These are phyloP conservation scores for Durotheca rogersii DNA, from an alignment of 495 filamentous ascomycete genomes.

Conservation along the genomic window DNA sequence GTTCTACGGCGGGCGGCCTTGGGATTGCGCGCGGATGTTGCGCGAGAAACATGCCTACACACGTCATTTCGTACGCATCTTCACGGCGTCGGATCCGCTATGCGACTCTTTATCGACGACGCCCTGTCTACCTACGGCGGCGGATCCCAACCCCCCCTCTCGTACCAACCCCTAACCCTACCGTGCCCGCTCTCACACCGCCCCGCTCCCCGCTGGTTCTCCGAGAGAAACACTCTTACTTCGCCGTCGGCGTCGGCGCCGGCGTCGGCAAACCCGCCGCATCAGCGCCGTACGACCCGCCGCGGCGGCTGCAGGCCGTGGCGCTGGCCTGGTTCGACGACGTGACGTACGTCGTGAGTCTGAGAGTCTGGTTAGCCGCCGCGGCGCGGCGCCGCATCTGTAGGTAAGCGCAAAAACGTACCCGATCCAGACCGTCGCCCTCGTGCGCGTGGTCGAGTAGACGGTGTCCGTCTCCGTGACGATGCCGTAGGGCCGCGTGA, in stretches of 20 bases:
- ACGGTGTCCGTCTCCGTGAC: conserved; percentile 42
- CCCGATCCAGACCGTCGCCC: conserved; percentile 43
- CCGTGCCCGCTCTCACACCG: background rate
- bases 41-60: too few species aligned
- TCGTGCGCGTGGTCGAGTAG: conserved; percentile 41
- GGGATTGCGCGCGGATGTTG: background rate
- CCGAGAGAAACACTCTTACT: background rate
- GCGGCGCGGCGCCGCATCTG: background rate
- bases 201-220: background rate
- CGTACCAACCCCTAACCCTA: too few species aligned
- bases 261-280: conserved; percentile 5
- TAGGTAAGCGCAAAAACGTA: conserved; percentile 21
- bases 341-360: conserved; percentile 39
- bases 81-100: too few species aligned
- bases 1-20: background rate
- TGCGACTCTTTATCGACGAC: too few species aligned
- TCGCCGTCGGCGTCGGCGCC: conserved; percentile 9
- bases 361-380: conserved; percentile 11
- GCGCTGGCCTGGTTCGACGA: conserved; percentile 39
- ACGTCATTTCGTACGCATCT: too few species aligned
- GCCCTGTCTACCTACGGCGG: too few species aligned
- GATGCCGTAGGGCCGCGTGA: conserved; percentile 29
- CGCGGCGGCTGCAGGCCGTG: conserved; percentile 41
- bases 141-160: too few species aligned
- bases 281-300: conserved; percentile 40